Evolutionary conservation across 2,329 filamentous ascomycete species (phyloP), one percentile per base, ranked within the genome.

Genomic region (Colletotrichum phormii): DNA sequence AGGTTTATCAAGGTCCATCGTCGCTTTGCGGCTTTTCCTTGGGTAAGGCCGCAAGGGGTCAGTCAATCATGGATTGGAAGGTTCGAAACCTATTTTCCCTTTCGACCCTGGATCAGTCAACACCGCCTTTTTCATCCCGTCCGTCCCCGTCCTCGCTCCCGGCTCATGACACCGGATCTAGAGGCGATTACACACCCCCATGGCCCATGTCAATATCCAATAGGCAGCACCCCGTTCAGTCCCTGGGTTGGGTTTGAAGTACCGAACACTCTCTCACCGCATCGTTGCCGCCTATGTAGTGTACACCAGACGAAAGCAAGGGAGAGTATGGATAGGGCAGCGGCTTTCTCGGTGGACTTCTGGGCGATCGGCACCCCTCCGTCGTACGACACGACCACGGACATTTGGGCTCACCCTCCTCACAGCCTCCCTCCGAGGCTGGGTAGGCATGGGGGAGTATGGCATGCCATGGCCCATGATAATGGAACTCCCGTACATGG

Each of bases 321-420:
- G 24, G 29, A 18, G 42, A 18, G 37, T 42, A 42, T 9, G 42
- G 18, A n/a, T n/a, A 49, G 18, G 42, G 42, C 18, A 49, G 26
- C 60, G 46, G 26, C 60, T 49, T 51, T 72, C 70, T 29, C 31
- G 66, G 65, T 58, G 59, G 60, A 58, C 51, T 54, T 54, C 37
- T 35, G 33, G 65, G 18, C 59, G 70, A 64, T 69, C 65, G 70
- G 70, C 70, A 72, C 65, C 42, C 59, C 65, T 68, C 70, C 64
- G 42, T 72, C 65, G 54, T 69, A 72, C 59, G 64, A 60, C 59
- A 37, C 46, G 18, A 42, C 42, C 15, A 22, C 18, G 33, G 49
- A 35, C 24, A 31, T 61, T 29, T 26, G 53, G 37, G 37, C 24
- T 57, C 29, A 33, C 29, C 15, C 49, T 33, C 57, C 5, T 26